Base-by-base conservation (phyloP, 768 basidiomycete genomes). In the Trametes cinnabarina region DNA sequence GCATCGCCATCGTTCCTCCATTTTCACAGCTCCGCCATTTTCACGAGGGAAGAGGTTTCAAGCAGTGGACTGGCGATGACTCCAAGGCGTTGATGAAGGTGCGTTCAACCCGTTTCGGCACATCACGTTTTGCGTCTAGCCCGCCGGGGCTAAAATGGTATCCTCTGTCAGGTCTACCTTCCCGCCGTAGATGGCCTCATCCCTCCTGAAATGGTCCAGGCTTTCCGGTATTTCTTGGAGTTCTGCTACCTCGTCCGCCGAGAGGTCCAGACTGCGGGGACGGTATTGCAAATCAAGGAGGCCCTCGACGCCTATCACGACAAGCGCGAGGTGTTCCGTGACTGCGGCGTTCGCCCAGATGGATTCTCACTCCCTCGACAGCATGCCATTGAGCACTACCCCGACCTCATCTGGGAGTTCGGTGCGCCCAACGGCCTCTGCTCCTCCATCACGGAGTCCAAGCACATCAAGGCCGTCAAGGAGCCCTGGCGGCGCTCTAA, bases 71-170 rank as follows among this genome's bases (percentile, higher is more conserved):
- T 3, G 69, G 66, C 3, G 61, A 70, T 34, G 68, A 70, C 43
- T 69, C 66, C 0, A 69, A 69, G 48, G 69, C 59, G 1, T 35
- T 69, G 14, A 69, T 69, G 66, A 69, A 69, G 62, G 68, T 66
- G 22, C 10, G 39, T 50, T 3, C 23, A 19, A n/a, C 30, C 3
- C 25, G 15, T 41, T 17, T 41, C 41, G 30, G 17, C 8, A 4
- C 3, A 35, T 28, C 15, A 28, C 14, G 35, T 26, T 30, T n/a
- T n/a, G n/a, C n/a, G n/a, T n/a, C n/a, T n/a, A n/a, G n/a, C n/a
- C n/a, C n/a, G n/a, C n/a, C n/a, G n/a, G n/a, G n/a, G n/a, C n/a
- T n/a, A n/a, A n/a, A n/a, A n/a, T n/a, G n/a, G n/a, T 26, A 14
- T 44, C 25, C 32, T 34, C 10, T 32, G 6, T 32, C 30, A 32